These are phyloP conservation scores for Hemisphaericaspora nanyangensis DNA, from an alignment of 805 yeast genomes.

Conservation along the genomic window DNA sequence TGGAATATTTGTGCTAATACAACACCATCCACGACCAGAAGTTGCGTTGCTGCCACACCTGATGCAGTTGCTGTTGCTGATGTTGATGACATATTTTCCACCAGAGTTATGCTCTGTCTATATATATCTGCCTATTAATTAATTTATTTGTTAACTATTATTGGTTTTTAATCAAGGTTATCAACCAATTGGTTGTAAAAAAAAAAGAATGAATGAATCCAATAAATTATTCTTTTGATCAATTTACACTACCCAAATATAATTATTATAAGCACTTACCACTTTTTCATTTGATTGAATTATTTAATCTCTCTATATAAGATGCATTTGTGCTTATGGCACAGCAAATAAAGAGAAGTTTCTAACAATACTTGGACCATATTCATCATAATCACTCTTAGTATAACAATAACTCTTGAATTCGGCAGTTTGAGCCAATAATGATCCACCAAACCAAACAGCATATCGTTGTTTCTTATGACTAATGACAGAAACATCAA, in stretches of 20 bases:
- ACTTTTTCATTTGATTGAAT: no score
- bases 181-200: no score
- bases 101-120: no score
- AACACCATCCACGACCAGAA: constrained; percentile 43
- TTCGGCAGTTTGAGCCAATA: constrained; percentile 95
- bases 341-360: constrained; percentile 93
- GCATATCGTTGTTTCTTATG: constrained; percentile 98
- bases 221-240: no score
- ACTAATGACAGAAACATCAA: constrained; percentile 92
- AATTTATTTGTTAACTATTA: no score
- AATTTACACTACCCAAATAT: no score
- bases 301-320: no score
- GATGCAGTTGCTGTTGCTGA: background rate
- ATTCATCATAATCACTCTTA: constrained; percentile 94
- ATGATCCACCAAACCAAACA: constrained; percentile 98
- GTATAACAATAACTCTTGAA: constrained; percentile 96
- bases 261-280: no score
- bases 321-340: no score
- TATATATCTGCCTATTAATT: no score
- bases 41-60: constrained; percentile 23
- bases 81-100: background rate
- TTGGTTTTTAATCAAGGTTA: no score
- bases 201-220: no score
- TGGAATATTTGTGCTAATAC: constrained; percentile 50
- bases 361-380: constrained; percentile 96